These are phyloP conservation scores for Vigna trinervia DNA, from an alignment of 306 rosid species.

Conservation along the genomic window DNA sequence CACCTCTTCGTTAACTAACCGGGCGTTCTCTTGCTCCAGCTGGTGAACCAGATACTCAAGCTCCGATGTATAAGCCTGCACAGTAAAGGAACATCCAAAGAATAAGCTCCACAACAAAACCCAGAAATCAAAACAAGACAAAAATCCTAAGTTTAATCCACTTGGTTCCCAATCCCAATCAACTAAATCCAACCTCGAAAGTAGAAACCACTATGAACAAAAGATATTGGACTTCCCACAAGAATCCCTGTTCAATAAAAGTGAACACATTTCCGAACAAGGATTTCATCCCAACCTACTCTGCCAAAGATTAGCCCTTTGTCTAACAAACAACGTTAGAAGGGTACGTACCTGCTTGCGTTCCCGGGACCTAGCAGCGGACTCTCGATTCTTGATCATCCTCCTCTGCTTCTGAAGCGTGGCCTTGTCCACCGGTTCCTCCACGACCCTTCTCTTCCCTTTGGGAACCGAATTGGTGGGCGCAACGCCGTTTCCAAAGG, in stretches of 20 bases:
- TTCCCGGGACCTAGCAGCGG: slow-evolving; percentile 94
- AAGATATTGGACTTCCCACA: not conserved
- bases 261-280: too few relatives aligned
- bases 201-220: not conserved
- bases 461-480: slow-evolving; percentile 3
- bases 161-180: not conserved
- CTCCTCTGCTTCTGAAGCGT: slow-evolving; percentile 81
- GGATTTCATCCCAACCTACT: too few relatives aligned
- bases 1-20: slow-evolving; percentile 70
- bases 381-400: slow-evolving; percentile 92
- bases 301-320: not conserved
- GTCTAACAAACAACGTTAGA: not conserved
- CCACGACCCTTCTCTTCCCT: slow-evolving; percentile 71
- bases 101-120: not conserved
- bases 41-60: slow-evolving; percentile 75
- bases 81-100: not conserved
- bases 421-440: slow-evolving; percentile 75
- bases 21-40: slow-evolving; percentile 76
- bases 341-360: slow-evolving; percentile 71
- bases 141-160: not conserved
- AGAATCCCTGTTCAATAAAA: too few relatives aligned
- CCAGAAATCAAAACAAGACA: not conserved
- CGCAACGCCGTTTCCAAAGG: slow-evolving; percentile 32
- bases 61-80: slow-evolving; percentile 84
- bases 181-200: not conserved